phyloP scores from a whole-genome alignment of 148 eudicot genomes.

The Vaccinium corymbosum region DNA sequence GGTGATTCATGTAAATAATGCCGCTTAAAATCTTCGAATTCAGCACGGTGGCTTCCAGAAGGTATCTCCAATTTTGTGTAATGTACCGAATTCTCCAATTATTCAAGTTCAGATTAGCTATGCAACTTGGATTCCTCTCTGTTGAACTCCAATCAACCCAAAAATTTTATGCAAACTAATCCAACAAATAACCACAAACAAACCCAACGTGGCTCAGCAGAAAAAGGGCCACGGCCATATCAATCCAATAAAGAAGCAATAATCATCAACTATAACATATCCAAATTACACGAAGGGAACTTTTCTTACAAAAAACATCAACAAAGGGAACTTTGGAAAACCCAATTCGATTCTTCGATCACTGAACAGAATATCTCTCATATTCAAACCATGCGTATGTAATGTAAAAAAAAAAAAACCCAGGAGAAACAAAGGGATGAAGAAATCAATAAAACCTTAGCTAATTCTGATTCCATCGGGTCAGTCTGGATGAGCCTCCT shows the following conservation, averaged over 20 bases:
- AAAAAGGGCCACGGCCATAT: neutral
- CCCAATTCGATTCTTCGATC: neutral
- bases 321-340: neutral
- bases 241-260: neutral
- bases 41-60: neutral
- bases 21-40: neutral
- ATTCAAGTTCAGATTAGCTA: neutral
- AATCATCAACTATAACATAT: neutral
- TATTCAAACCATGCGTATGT: neutral
- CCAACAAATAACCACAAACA: neutral
- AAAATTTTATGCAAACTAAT: neutral
- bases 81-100: neutral
- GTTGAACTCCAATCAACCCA: neutral
- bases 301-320: no score
- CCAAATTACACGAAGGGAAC: neutral
- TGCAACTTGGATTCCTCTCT: neutral
- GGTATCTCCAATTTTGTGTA: conserved; percentile 2
- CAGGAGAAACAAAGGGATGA: neutral
- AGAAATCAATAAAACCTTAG: conserved; percentile 26
- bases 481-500: conserved; percentile 24
- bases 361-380: neutral
- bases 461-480: conserved; percentile 38
- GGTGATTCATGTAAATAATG: neutral
- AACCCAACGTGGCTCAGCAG: neutral
- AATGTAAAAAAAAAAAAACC: neutral